A percentile compares a stretch with the other conserved stretches of the same genome.
Evolutionary conservation across 1,284 basidiomycete species (phyloP).

Genomic region (Cutaneotrichosporon cyanovorans): DNA sequence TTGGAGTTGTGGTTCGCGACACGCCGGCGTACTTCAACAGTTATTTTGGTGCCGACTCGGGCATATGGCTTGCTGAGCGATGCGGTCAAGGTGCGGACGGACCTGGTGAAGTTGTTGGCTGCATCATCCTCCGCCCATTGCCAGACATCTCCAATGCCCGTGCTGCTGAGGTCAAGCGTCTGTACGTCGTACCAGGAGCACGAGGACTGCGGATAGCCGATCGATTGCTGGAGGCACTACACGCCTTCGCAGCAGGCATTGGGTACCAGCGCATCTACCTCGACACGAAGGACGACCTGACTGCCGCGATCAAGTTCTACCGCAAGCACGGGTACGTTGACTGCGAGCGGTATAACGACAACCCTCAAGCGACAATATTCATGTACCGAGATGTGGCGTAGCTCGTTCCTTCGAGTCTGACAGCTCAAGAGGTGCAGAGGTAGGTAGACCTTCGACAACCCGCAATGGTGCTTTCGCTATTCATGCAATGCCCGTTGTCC

Average conservation of each 20-base stretch:
- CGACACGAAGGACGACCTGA: slow-evolving; percentile 11
- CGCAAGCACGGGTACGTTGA: slow-evolving; percentile 5
- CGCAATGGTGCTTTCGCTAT: too few species aligned
- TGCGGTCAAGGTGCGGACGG: too few species aligned
- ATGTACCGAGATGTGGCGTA: slow-evolving; percentile 1
- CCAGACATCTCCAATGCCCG: not conserved
- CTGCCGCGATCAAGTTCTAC: slow-evolving; percentile 10
- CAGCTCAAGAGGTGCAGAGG: too few species aligned
- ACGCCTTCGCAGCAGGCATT: not conserved
- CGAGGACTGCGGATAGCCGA: slow-evolving; percentile 6
- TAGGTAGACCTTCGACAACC: too few species aligned
- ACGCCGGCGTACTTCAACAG: slow-evolving; percentile 21
- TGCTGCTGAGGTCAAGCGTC: slow-evolving; percentile 8
- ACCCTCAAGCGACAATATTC: slow-evolving; percentile 13
- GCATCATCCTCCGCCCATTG: slow-evolving; percentile 9
- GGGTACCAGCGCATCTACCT: slow-evolving; percentile 8
- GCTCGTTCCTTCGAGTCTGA: too few species aligned
- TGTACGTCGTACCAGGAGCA: slow-evolving; percentile 6
- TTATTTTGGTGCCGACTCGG: slow-evolving; percentile 25
- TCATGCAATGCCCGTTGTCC: too few species aligned
- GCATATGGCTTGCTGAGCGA: slow-evolving; percentile 18
- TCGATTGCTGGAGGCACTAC: slow-evolving; percentile 2
- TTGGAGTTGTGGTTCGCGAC: slow-evolving; percentile 12
- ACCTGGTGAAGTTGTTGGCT: slow-evolving; percentile 8
- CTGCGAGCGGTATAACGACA: slow-evolving; percentile 10